A percentile compares a stretch with the other conserved stretches of the same genome.
Evolutionary conservation across 257 asterid species (phyloP).

Genomic region (Solanum chilense): DNA sequence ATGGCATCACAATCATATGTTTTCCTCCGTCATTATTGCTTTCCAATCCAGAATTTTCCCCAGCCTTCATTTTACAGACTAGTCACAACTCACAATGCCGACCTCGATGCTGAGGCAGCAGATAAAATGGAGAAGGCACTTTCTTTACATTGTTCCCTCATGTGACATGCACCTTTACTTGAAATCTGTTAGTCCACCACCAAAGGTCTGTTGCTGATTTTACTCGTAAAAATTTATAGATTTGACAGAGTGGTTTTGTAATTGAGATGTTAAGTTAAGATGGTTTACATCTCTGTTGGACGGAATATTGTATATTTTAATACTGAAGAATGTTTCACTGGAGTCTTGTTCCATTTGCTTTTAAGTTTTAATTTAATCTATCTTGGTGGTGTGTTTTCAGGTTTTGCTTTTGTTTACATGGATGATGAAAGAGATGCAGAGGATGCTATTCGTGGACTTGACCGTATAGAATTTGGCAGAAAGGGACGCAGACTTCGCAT

Average conservation of each 20-base stretch:
- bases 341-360: not conserved
- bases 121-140: constrained; percentile 51
- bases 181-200: constrained; percentile 48
- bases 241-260: constrained; percentile 23
- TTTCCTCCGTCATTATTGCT: constrained; percentile 47
- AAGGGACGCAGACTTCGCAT: constrained; percentile 83
- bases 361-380: not conserved
- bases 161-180: constrained; percentile 54
- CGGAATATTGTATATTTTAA: not conserved
- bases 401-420: constrained; percentile 69
- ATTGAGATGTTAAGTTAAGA: constrained; percentile 20
- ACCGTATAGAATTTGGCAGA: constrained; percentile 70
- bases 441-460: constrained; percentile 80
- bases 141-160: constrained; percentile 32
- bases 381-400: not conserved
- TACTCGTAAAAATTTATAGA: constrained; percentile 31
- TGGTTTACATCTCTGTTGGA: constrained; percentile 19
- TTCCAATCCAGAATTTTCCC: constrained; percentile 47
- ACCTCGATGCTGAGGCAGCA: constrained; percentile 56
- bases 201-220: constrained; percentile 63
- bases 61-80: constrained; percentile 45
- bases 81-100: constrained; percentile 25
- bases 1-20: constrained; percentile 55
- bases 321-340: not conserved
- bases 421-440: constrained; percentile 87